These are phyloP conservation scores for Phaeosphaeria sp. DNA, from an alignment of 2,329 filamentous ascomycete genomes.

Conservation along the genomic window DNA sequence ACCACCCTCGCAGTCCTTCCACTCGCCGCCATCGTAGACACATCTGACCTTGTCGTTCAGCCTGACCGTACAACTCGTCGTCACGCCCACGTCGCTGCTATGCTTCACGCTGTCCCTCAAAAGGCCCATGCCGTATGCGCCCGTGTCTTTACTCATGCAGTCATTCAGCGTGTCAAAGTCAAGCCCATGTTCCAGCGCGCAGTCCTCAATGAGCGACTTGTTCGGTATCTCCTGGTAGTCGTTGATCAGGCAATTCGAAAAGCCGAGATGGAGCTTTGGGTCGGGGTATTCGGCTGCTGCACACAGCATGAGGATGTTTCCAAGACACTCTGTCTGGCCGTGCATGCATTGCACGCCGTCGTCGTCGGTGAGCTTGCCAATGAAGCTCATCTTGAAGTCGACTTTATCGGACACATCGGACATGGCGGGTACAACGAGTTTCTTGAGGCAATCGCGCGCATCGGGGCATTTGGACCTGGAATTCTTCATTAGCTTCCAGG, in stretches of 20 bases:
- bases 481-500: not conserved
- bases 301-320: slow-evolving; percentile 94
- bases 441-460: slow-evolving; percentile 79
- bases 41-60: slow-evolving; percentile 83
- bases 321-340: slow-evolving; percentile 87
- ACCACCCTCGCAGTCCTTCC: slow-evolving; percentile 79
- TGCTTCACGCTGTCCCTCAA: slow-evolving; percentile 72
- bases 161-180: slow-evolving; percentile 82
- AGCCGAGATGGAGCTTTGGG: slow-evolving; percentile 87
- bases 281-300: slow-evolving; percentile 82
- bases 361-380: slow-evolving; percentile 76
- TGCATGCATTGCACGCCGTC: slow-evolving; percentile 89
- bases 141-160: slow-evolving; percentile 80
- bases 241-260: slow-evolving; percentile 85
- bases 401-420: slow-evolving; percentile 81
- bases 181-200: slow-evolving; percentile 88
- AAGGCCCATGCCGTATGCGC: slow-evolving; percentile 72
- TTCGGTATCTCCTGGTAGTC: slow-evolving; percentile 81
- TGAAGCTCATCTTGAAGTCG: slow-evolving; percentile 89
- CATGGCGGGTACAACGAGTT: slow-evolving; percentile 87
- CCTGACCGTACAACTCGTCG: slow-evolving; percentile 60
- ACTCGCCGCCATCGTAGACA: slow-evolving; percentile 78
- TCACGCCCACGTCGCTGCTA: slow-evolving; percentile 58
- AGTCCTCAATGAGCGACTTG: slow-evolving; percentile 79
- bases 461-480: slow-evolving; percentile 80